These are phyloP conservation scores for Cladophialophora psammophila DNA, from an alignment of 2,329 filamentous ascomycete species.

Conservation along the genomic window DNA sequence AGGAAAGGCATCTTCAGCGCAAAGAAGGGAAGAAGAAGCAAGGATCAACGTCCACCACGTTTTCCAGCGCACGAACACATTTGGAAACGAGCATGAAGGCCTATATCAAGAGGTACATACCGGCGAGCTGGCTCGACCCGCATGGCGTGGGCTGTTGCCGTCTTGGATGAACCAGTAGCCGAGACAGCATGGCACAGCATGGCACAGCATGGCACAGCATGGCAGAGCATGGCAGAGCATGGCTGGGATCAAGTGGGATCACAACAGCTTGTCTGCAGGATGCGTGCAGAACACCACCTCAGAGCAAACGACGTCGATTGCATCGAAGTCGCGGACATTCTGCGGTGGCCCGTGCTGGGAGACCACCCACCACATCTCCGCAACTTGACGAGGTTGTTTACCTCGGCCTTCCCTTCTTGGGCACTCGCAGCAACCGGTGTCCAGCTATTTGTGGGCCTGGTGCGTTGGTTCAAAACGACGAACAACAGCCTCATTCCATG, in stretches of 20 bases:
- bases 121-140: background rate
- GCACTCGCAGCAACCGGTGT: background rate
- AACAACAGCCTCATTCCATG: slow-evolving; percentile 2
- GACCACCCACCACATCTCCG: background rate
- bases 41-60: background rate
- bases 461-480: background rate
- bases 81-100: slow-evolving; percentile 1
- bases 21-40: background rate
- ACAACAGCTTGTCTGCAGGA: background rate
- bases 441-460: background rate
- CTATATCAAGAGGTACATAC: slow-evolving; percentile 4
- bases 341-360: background rate
- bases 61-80: background rate
- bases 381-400: background rate
- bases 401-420: slow-evolving; percentile 4
- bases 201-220: too few species aligned
- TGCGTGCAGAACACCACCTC: background rate
- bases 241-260: background rate
- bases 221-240: too few species aligned
- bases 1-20: background rate
- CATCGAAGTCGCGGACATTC: background rate
- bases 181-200: background rate
- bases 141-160: background rate
- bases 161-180: background rate
- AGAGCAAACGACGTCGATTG: background rate